Conservation (phyloP, 2,329 filamentous ascomycete genomes). For the Purpureocillium takamizusanense region DNA sequence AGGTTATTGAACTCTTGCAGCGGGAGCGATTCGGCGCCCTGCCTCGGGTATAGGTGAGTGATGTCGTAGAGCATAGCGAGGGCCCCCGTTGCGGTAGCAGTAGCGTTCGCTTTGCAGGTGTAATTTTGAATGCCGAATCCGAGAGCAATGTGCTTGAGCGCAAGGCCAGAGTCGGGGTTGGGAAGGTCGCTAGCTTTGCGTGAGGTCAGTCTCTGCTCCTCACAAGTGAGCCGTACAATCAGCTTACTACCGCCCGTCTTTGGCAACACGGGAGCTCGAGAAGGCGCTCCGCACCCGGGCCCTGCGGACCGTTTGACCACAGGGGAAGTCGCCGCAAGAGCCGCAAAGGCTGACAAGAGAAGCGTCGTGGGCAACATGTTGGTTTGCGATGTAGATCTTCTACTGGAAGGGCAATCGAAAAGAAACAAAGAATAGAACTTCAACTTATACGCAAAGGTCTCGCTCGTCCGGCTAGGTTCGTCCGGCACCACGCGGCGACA, state of each 20-base stretch:
- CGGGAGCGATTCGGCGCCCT: conserved; percentile 26
- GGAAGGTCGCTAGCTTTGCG: conserved; percentile 32
- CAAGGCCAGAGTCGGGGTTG: conserved; percentile 25
- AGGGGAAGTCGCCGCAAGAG: conserved; percentile 8
- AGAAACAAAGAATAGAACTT: conserved; percentile 3
- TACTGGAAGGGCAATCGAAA: not conserved
- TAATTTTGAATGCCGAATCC: conserved; percentile 64
- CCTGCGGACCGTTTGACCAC: not conserved
- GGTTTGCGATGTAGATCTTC: conserved; percentile 8
- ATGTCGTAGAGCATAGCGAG: conserved; percentile 53
- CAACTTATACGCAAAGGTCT: conserved; percentile 6
- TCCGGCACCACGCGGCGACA: conserved; percentile 1
- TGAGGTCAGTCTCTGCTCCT: not conserved
- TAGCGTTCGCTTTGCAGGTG: conserved; percentile 38
- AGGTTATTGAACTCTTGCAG: conserved; percentile 29
- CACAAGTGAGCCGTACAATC: not conserved
- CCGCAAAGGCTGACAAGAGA: conserved; percentile 23
- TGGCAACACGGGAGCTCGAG: conserved; percentile 22
- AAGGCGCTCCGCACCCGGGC: conserved; percentile 1
- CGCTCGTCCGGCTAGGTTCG: not conserved
- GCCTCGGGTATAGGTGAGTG: conserved; percentile 39
- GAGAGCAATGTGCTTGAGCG: conserved; percentile 46
- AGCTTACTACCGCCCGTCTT: conserved; percentile 27
- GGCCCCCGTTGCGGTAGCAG: conserved; percentile 38
- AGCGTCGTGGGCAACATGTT: conserved; percentile 25